Conservation (phyloP, 805 yeast species). For the Kodamaea sagamina region DNA sequence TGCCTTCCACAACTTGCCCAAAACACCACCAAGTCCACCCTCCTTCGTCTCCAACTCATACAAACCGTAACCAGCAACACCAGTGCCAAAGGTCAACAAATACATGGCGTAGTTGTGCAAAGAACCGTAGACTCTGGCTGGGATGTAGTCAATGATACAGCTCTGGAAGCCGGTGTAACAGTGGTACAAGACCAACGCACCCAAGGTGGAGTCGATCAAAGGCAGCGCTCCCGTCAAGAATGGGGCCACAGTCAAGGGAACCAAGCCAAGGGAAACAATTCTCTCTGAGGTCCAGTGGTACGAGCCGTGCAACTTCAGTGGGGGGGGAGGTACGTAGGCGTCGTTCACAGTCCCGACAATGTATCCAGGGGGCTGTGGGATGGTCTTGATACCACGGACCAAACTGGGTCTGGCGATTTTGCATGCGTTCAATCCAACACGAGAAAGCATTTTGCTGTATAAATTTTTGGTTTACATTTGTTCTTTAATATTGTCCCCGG, state of each 20-base stretch:
- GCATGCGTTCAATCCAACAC: slow-evolving; percentile 30
- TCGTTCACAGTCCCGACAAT: slow-evolving; percentile 74
- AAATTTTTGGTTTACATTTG: slow-evolving; percentile 1
- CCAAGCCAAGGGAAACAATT: slow-evolving; percentile 55
- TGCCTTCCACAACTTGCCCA: slow-evolving; percentile 43
- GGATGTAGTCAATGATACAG: slow-evolving; percentile 79
- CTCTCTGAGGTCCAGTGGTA: slow-evolving; percentile 76
- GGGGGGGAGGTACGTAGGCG: slow-evolving; percentile 61
- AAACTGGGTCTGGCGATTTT: slow-evolving; percentile 12
- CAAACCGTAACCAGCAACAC: slow-evolving; percentile 67
- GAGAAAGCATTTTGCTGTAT: slow-evolving; percentile 19
- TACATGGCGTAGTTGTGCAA: slow-evolving; percentile 63
- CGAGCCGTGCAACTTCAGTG: slow-evolving; percentile 63
- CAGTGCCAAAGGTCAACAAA: slow-evolving; percentile 62
- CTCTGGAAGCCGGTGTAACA: slow-evolving; percentile 71
- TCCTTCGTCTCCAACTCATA: slow-evolving; percentile 66
- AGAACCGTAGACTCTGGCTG: slow-evolving; percentile 68
- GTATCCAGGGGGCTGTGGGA: slow-evolving; percentile 72
- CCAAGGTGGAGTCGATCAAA: slow-evolving; percentile 57
- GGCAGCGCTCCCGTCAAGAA: slow-evolving; percentile 54
- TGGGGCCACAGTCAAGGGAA: slow-evolving; percentile 66
- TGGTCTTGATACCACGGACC: slow-evolving; percentile 45
- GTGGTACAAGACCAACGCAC: slow-evolving; percentile 60
- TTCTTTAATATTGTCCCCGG: slow-evolving; percentile 13
- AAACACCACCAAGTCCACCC: slow-evolving; percentile 60